A percentile compares a stretch with the other conserved stretches of the same genome.
Conservation (phyloP, 2,329 filamentous ascomycete species). For the Ascochyta fabae region DNA sequence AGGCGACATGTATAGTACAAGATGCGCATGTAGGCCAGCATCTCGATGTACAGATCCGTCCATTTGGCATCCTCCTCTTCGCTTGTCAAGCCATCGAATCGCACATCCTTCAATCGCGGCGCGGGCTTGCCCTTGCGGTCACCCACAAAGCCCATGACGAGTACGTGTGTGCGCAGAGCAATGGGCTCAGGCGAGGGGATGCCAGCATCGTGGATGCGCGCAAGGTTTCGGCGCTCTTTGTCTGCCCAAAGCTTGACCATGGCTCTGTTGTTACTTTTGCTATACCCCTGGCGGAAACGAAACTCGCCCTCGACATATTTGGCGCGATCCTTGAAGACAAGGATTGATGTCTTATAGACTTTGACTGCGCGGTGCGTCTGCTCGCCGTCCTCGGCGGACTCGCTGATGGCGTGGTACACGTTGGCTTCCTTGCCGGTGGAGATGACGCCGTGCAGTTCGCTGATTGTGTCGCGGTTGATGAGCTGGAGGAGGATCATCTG, state of each 20-base stretch:
- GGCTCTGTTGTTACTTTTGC: slow-evolving; percentile 91
- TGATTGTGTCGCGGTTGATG: slow-evolving; percentile 89
- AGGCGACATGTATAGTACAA: slow-evolving; percentile 92
- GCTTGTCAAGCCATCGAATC: slow-evolving; percentile 69
- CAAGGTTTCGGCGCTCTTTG: slow-evolving; percentile 95
- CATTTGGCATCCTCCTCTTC: slow-evolving; percentile 68
- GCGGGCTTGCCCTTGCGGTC: slow-evolving; percentile 86
- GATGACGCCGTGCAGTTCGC: slow-evolving; percentile 91
- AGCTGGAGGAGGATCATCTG: slow-evolving; percentile 95
- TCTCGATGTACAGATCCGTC: slow-evolving; percentile 78
- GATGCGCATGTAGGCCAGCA: slow-evolving; percentile 86
- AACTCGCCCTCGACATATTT: slow-evolving; percentile 95
- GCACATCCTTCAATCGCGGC: slow-evolving; percentile 86
- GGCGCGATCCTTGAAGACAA: slow-evolving; percentile 97
- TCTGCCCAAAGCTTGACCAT: slow-evolving; percentile 99
- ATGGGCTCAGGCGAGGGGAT: slow-evolving; percentile 92
- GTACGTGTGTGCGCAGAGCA: slow-evolving; percentile 87
- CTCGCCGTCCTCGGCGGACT: slow-evolving; percentile 56
- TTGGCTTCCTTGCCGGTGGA: slow-evolving; percentile 98
- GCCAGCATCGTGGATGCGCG: slow-evolving; percentile 79
- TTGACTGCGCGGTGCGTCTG: slow-evolving; percentile 86
- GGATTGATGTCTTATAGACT: slow-evolving; percentile 97
- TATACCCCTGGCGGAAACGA: slow-evolving; percentile 87
- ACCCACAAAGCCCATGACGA: slow-evolving; percentile 93
- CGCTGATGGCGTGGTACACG: slow-evolving; percentile 86